Evolutionary conservation across 441 rosid genomes (phyloP), one percentile per base, ranked within the genome.

Genomic region (Geranium incanum): DNA sequence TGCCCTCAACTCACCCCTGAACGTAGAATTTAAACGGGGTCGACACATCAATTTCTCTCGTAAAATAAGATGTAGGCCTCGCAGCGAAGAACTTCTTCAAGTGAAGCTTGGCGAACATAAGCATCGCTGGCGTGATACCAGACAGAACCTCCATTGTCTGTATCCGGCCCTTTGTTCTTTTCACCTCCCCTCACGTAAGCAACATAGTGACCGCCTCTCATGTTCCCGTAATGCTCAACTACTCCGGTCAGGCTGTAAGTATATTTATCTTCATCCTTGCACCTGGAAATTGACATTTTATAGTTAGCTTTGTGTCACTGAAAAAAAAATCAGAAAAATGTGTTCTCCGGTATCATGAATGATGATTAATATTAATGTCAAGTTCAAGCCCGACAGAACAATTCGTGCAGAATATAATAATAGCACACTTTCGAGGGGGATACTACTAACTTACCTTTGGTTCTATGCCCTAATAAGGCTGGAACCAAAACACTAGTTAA

Each of bases 21-120:
- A 55, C 33, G 33, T 28, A 28, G 33, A 28, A 28, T 28, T 28
- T 28, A 28, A 28, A 28, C 33, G 0, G 33, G 33, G 1, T 28
- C 33, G 16, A 23, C 15, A 11, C 33, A 62, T 84, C 83, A 79
- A 68, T 81, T 69, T 74, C 75, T 80, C 78, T 92, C 91, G 5
- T 95, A 94, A 81, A 94, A 94, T 74, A 94, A 84, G 77, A 94
- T 86, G 81, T 94, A 94, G 1, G 98, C 98, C 81, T 95, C 98
- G 0, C 88, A 69, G 1, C 84, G 78, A 70, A 95, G 85, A 81
- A 95, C 99, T 80, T 87, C 89, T 36, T 95, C 93, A 72, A 88
- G 28, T 0, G 89, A 83, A 76, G 77, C 92, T 82, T 89, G 87
- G 0, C 83, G 87, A 23, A 92, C 93, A 45, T 77, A 19, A n/a